Percentiles rank a stretch among this genome's conserved stretches.
Conservation (phyloP, 2,329 filamentous ascomycete genomes). For the Venturia aucupariae region DNA sequence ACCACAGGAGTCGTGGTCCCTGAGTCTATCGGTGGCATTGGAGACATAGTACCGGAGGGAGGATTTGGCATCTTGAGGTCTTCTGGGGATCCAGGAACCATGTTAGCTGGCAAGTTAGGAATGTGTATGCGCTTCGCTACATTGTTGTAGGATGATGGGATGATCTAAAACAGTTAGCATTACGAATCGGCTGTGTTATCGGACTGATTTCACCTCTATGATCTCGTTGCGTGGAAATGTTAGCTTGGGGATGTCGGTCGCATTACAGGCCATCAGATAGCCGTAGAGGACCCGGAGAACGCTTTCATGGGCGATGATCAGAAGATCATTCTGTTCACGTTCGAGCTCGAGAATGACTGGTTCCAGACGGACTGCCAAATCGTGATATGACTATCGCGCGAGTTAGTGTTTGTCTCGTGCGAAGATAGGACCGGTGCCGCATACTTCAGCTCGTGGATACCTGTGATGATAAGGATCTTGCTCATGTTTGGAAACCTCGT, state of each 20-base stretch:
- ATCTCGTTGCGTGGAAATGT: constrained; percentile 95
- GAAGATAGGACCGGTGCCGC: constrained; percentile 14
- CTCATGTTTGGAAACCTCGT: constrained; percentile 88
- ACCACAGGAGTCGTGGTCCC: constrained; percentile 2
- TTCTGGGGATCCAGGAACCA: constrained; percentile 70
- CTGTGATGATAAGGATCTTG: constrained; percentile 93
- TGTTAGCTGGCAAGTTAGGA: constrained; percentile 53
- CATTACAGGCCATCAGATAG: constrained; percentile 97
- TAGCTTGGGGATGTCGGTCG: constrained; percentile 84
- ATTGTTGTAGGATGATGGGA: constrained; percentile 95
- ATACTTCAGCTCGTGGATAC: constrained; percentile 85
- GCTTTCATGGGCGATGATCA: constrained; percentile 96
- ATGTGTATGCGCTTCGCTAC: constrained; percentile 87
- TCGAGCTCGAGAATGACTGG: constrained; percentile 97
- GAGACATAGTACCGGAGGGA: constrained; percentile 35
- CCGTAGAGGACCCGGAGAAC: constrained; percentile 95
- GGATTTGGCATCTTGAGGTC: constrained; percentile 72
- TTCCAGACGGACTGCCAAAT: constrained; percentile 93
- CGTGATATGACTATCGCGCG: constrained; percentile 73
- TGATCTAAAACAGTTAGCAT: constrained; percentile 49
- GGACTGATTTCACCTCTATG: constrained; percentile 58
- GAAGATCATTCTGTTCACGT: constrained; percentile 91
- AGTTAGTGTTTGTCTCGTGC: constrained; percentile 16
- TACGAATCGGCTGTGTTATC: constrained; percentile 1
- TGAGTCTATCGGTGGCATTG: constrained; percentile 8